Evolutionary conservation across 495 filamentous ascomycete genomes (phyloP), one percentile per base, ranked within the genome.

Genomic region (Talaromyces ruber): DNA sequence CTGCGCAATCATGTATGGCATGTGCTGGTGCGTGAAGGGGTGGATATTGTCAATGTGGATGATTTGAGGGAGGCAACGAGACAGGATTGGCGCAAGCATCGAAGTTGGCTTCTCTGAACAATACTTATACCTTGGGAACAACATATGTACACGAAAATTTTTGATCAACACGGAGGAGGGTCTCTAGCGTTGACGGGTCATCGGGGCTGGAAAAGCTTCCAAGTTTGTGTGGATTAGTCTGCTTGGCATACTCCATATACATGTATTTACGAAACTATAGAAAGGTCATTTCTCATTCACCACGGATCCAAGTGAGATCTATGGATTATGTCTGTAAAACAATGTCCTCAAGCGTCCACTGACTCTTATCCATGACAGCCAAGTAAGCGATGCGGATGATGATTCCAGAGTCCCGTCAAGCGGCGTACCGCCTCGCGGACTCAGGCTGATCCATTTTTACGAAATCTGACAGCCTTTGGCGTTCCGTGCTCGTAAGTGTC

Each of bases 1-100:
- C 63, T 84, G 58, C 75, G 89, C 58, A 86, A 91, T 67, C 73
- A 80, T 45, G 73, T 92, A 8, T 91, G 89, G 89, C 71, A 82
- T 64, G 74, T 83, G 2, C 66, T 92, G 28, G 72, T 88, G 25
- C 69, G 74, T 29, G 86, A 88, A 63, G 88, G 87, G 0, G 84
- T 84, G n/a, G 60, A 62, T 51, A 9, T 62, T 1, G 25, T 62
- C 30, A 55, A 62, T 55, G 24, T 55, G 6, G 60, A 62, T 24
- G 65, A 72, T 61, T 58, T 72, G 60, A 50, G 59, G 12, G 68
- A 55, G 8, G 68, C 63, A 9, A 68, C 68, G 18, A 63, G 39
- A 30, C 56, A 62, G 50, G 67, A 66, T 34, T 72, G 70, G 70
- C 60, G 60, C 4, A 66, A 43, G 39, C 18, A 26, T 24, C 56